Conservation (phyloP, 176 grass and related monocot species). For the Lolium perenne region DNA sequence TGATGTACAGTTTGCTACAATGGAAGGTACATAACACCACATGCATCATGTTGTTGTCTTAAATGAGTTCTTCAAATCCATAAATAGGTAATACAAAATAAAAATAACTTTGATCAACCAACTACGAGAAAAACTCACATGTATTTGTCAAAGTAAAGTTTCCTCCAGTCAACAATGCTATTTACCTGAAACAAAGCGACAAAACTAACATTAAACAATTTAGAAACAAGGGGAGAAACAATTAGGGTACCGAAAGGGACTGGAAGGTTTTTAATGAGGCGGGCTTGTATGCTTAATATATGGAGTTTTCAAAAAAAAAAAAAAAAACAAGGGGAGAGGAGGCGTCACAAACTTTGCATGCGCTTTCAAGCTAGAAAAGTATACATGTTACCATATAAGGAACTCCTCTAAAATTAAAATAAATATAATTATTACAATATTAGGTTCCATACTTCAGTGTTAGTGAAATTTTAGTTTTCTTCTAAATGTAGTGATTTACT, state of each 20-base stretch:
- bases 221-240: slow-evolving; percentile 16
- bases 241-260: no score
- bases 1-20: slow-evolving; percentile 9
- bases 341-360: not conserved
- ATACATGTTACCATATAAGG: not conserved
- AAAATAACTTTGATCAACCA: slow-evolving; percentile 28
- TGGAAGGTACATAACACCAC: slow-evolving; percentile 24
- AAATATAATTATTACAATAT: not conserved
- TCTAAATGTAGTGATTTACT: not conserved
- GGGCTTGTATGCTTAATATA: no score
- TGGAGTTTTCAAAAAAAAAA: no score
- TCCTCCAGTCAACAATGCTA: slow-evolving; percentile 96
- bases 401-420: not conserved
- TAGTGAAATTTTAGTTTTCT: not conserved
- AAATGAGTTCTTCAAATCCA: slow-evolving; percentile 14
- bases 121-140: slow-evolving; percentile 62
- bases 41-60: not conserved
- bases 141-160: slow-evolving; percentile 93
- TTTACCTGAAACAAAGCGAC: slow-evolving; percentile 70
- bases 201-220: slow-evolving; percentile 6
- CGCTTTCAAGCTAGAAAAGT: not conserved
- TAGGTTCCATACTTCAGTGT: slow-evolving; percentile 18
- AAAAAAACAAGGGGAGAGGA: slow-evolving; percentile 8
- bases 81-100: slow-evolving; percentile 3
- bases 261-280: no score